A percentile compares a stretch with the other conserved stretches of the same genome.
These are phyloP conservation scores for Dioscorea zingiberensis DNA, from an alignment of 106 monocot species.

Conservation along the genomic window DNA sequence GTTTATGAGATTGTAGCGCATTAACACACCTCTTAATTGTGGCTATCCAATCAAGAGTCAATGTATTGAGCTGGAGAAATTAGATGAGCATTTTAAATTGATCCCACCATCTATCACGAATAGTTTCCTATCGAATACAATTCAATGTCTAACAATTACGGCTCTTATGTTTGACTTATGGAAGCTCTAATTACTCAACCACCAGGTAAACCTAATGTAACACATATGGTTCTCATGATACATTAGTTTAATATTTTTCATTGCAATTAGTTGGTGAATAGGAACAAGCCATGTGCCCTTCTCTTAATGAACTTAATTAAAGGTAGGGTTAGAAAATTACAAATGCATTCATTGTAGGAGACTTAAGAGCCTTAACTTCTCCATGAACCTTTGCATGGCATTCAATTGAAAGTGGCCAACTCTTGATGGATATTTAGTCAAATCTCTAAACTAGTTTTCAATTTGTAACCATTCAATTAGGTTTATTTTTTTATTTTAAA, in stretches of 20 bases:
- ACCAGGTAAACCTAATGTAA: neutral
- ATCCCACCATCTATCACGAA: neutral
- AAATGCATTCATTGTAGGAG: conserved; percentile 5
- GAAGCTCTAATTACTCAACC: neutral
- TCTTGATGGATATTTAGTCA: neutral
- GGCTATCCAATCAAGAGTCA: neutral
- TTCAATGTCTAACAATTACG: neutral
- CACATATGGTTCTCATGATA: neutral
- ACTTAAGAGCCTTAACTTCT: neutral
- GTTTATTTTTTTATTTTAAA: too few species aligned
- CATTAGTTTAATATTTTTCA: neutral
- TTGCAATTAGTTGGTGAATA: conserved; percentile 1
- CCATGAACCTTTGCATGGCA: conserved; percentile 4
- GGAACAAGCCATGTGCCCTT: conserved; percentile 4
- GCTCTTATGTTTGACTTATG: neutral
- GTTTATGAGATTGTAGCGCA: neutral
- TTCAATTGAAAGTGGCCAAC: conserved; percentile 8
- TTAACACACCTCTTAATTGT: too few species aligned
- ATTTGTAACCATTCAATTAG: neutral
- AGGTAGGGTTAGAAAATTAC: neutral
- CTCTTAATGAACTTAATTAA: neutral
- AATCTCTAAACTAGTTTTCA: neutral
- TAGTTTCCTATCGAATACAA: neutral
- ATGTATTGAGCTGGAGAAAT: neutral
- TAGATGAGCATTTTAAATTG: neutral